Conservation (phyloP, 2,329 filamentous ascomycete species). For the Coniochaeta ligniaria region DNA sequence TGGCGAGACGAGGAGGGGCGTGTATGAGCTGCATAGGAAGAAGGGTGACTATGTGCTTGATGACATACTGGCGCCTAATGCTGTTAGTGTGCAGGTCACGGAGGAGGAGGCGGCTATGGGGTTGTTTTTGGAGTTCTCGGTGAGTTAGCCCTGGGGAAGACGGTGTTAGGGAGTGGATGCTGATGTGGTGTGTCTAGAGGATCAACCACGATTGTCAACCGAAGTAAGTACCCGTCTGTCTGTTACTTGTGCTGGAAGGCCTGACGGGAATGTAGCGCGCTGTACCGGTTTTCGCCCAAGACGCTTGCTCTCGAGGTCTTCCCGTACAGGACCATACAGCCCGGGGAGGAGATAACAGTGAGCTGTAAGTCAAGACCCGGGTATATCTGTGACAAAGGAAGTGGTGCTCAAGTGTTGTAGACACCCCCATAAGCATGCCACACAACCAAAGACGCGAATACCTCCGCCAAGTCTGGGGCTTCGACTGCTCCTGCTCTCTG, state of each 20-base stretch:
- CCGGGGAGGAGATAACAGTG: conserved; percentile 20
- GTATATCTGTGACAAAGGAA: background rate
- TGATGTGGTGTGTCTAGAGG: conserved; percentile 7
- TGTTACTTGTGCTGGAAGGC: background rate
- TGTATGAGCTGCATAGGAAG: conserved; percentile 6
- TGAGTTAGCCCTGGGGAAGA: conserved; percentile 7
- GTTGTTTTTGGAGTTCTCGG: conserved; percentile 17
- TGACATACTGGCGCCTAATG: conserved; percentile 13
- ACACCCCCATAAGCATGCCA: conserved; percentile 12
- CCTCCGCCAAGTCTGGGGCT: conserved; percentile 14
- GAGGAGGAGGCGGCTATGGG: conserved; percentile 13
- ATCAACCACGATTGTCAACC: conserved; percentile 20
- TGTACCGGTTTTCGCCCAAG: conserved; percentile 12
- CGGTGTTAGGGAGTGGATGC: background rate
- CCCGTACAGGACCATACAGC: conserved; percentile 16
- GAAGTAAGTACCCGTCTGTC: conserved; percentile 14
- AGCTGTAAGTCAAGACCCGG: conserved; percentile 14
- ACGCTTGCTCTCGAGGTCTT: conserved; percentile 17
- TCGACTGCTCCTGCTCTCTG: conserved; percentile 16
- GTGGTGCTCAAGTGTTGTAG: conserved; percentile 4
- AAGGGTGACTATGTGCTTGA: conserved; percentile 11
- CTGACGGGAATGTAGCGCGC: conserved; percentile 9
- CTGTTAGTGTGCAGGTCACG: conserved; percentile 10
- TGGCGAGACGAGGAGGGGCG: conserved; percentile 4
- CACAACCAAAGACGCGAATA: conserved; percentile 8